Evolutionary conservation across 345 rosid species (phyloP).

Genomic region (Lenwebbia sp.): DNA sequence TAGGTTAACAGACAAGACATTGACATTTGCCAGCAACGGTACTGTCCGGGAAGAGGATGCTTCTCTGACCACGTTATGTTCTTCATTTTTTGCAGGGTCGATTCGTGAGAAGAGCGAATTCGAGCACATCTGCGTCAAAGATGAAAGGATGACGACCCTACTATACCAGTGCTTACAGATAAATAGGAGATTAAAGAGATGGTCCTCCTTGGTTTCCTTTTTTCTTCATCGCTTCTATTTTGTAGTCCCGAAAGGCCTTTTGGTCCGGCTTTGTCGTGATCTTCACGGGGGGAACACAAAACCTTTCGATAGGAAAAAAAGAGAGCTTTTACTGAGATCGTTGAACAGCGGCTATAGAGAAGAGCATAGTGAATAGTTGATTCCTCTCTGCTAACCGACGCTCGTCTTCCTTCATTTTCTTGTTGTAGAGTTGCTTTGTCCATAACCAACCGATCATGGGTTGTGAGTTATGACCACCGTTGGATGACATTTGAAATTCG

Average conservation of each 20-base stretch:
- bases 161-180: neutral
- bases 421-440: neutral
- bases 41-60: neutral
- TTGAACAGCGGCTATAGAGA: neutral
- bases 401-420: neutral
- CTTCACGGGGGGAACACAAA: neutral
- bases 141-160: constrained; percentile 8
- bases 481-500: neutral
- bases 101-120: constrained; percentile 37
- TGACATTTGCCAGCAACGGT: neutral
- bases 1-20: neutral
- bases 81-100: constrained; percentile 30
- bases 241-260: neutral
- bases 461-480: neutral
- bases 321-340: neutral
- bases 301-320: neutral
- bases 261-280: neutral
- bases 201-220: neutral
- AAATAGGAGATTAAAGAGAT: neutral
- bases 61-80: neutral
- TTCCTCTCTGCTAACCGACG: neutral
- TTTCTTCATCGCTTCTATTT: neutral
- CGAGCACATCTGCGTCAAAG: neutral
- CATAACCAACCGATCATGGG: neutral
- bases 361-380: neutral